Conservation (phyloP, 2,329 filamentous ascomycete species). For the Fusarium sterilihyphosum region DNA sequence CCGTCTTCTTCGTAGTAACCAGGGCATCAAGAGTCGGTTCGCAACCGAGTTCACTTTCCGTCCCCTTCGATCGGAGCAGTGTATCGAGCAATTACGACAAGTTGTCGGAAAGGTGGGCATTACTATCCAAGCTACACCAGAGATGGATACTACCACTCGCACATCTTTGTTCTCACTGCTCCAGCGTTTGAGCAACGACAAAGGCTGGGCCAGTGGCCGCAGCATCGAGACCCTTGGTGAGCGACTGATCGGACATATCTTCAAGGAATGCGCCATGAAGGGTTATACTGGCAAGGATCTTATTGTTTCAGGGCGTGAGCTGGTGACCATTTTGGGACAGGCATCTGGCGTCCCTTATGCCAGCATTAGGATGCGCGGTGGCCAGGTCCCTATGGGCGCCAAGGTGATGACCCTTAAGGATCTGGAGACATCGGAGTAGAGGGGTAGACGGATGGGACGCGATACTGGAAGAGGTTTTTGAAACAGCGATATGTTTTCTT, state of each 20-base stretch:
- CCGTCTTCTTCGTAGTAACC: slow-evolving; percentile 67
- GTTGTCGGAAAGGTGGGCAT: slow-evolving; percentile 47
- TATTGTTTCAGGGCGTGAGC: slow-evolving; percentile 42
- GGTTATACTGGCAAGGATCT: slow-evolving; percentile 44
- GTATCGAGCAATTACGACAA: slow-evolving; percentile 56
- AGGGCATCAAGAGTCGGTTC: slow-evolving; percentile 71
- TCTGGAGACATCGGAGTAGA: slow-evolving; percentile 44
- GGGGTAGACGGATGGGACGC: background rate
- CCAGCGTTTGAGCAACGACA: slow-evolving; percentile 52
- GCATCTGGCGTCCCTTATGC: slow-evolving; percentile 41
- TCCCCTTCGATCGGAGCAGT: slow-evolving; percentile 55
- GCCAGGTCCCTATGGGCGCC: slow-evolving; percentile 44
- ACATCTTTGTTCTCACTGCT: slow-evolving; percentile 51
- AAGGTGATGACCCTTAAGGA: slow-evolving; percentile 48
- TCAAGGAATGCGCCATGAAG: slow-evolving; percentile 49
- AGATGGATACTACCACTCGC: slow-evolving; percentile 39
- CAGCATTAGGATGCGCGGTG: slow-evolving; percentile 38
- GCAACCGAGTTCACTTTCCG: slow-evolving; percentile 69
- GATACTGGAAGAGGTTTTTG: background rate
- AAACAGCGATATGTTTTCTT: background rate
- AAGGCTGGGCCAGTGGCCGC: slow-evolving; percentile 69
- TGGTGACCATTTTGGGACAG: slow-evolving; percentile 44
- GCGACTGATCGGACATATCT: slow-evolving; percentile 57
- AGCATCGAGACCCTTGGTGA: slow-evolving; percentile 67
- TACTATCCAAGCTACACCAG: slow-evolving; percentile 41